Conservation (phyloP, 495 filamentous ascomycete genomes). For the Halenospora varia region DNA sequence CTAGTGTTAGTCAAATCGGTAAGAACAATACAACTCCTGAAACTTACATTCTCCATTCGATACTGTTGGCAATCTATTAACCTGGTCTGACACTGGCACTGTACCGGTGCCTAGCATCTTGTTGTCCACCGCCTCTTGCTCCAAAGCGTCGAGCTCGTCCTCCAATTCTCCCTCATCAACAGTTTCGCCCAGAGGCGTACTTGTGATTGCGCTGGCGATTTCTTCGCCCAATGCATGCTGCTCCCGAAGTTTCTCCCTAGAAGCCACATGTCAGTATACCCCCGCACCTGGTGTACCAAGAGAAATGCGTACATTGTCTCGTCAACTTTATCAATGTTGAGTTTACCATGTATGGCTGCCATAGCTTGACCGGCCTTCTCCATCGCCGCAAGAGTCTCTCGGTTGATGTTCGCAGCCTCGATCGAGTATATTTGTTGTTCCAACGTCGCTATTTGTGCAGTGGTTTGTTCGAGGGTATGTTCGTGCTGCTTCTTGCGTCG, state of each 20-base stretch:
- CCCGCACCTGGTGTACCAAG: not conserved
- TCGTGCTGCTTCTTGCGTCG: conserved; percentile 93
- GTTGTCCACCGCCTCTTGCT: conserved; percentile 85
- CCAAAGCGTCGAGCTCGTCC: conserved; percentile 68
- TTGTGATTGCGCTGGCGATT: conserved; percentile 80
- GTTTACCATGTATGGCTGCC: conserved; percentile 83
- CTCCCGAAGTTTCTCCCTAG: conserved; percentile 88
- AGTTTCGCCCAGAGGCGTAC: conserved; percentile 60
- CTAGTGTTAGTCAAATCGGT: conserved; percentile 19
- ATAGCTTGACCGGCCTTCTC: conserved; percentile 83
- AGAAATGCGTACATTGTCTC: conserved; percentile 86
- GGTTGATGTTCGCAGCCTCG: conserved; percentile 97
- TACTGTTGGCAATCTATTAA: conserved; percentile 68
- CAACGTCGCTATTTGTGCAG: conserved; percentile 81
- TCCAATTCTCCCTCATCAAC: conserved; percentile 86
- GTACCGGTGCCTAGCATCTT: conserved; percentile 89
- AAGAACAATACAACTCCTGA: conserved; percentile 3
- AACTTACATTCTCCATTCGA: conserved; percentile 72
- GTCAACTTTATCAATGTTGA: conserved; percentile 92
- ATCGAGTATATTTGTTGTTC: conserved; percentile 96
- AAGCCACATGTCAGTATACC: conserved; percentile 17
- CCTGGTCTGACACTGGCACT: conserved; percentile 58
- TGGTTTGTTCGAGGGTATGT: conserved; percentile 84
- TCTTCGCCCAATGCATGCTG: conserved; percentile 91
- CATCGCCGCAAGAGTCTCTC: conserved; percentile 94